Evolutionary conservation across 2,329 filamentous ascomycete species (phyloP).

Genomic region (Aspergillus sp.): DNA sequence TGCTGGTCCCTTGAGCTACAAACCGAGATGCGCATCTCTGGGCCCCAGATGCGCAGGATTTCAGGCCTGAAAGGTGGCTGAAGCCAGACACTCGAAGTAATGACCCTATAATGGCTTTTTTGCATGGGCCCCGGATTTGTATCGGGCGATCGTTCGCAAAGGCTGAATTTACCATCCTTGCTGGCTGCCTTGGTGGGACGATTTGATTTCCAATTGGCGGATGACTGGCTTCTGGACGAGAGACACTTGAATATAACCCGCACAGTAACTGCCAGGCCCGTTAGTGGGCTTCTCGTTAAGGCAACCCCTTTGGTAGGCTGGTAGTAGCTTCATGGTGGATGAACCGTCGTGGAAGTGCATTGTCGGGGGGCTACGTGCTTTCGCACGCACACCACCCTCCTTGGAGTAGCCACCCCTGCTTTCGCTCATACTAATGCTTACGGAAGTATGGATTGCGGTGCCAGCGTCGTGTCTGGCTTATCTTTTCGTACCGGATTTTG

Average conservation of each 20-base stretch:
- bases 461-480: too few relatives aligned
- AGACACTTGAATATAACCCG: not conserved
- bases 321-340: not conserved
- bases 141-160: slow-evolving; percentile 6
- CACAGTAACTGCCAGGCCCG: not conserved
- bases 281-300: not conserved
- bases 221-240: not conserved
- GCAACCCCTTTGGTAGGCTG: not conserved
- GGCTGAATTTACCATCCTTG: not conserved
- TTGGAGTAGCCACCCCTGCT: not conserved
- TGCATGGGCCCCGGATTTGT: slow-evolving; percentile 1
- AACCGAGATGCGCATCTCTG: slow-evolving; percentile 4
- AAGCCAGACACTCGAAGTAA: not conserved
- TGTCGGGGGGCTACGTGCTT: not conserved
- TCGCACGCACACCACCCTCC: too few relatives aligned
- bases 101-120: not conserved
- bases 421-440: not conserved
- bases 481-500: too few relatives aligned
- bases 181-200: slow-evolving; percentile 2
- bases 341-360: not conserved
- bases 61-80: slow-evolving; percentile 6
- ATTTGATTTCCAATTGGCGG: not conserved
- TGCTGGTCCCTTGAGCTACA: not conserved
- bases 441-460: not conserved
- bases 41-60: slow-evolving; percentile 7